phyloP scores from a whole-genome alignment of 495 filamentous ascomycete genomes.

The Penicillium macrosclerotiorum region DNA sequence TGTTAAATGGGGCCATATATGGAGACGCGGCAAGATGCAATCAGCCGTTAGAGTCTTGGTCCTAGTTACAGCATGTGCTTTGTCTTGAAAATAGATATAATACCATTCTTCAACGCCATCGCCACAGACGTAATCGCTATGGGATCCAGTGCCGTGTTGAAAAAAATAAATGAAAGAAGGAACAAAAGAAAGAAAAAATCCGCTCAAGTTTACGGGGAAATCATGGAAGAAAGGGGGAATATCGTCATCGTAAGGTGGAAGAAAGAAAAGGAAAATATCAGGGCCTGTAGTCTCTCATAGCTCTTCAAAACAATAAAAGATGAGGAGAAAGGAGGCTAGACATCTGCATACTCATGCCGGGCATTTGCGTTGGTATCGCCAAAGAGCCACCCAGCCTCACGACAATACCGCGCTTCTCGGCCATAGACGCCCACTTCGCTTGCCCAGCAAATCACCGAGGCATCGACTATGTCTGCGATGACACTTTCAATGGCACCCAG shows the following conservation, averaged over 20 bases:
- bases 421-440: slow-evolving; percentile 73
- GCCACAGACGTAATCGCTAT: too few species aligned
- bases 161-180: too few species aligned
- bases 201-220: slow-evolving; percentile 9
- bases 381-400: slow-evolving; percentile 82
- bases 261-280: background rate
- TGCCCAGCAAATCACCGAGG: slow-evolving; percentile 87
- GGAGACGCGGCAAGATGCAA: too few species aligned
- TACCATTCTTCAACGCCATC: background rate
- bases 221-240: background rate
- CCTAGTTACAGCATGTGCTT: too few species aligned
- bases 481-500: slow-evolving; percentile 95
- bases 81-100: too few species aligned
- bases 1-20: too few species aligned
- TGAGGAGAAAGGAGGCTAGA: slow-evolving; percentile 7
- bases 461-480: slow-evolving; percentile 88
- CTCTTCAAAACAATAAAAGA: slow-evolving; percentile 6
- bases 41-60: too few species aligned
- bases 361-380: slow-evolving; percentile 44
- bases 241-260: slow-evolving; percentile 2
- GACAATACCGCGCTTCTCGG: slow-evolving; percentile 74
- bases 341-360: slow-evolving; percentile 18
- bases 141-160: too few species aligned
- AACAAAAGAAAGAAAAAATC: slow-evolving; percentile 1
- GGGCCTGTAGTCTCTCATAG: slow-evolving; percentile 3